A percentile compares a stretch with the other conserved stretches of the same genome.
Evolutionary conservation across 176 grass and related monocot genomes (phyloP).

Genomic region (maize (Zea mays)): DNA sequence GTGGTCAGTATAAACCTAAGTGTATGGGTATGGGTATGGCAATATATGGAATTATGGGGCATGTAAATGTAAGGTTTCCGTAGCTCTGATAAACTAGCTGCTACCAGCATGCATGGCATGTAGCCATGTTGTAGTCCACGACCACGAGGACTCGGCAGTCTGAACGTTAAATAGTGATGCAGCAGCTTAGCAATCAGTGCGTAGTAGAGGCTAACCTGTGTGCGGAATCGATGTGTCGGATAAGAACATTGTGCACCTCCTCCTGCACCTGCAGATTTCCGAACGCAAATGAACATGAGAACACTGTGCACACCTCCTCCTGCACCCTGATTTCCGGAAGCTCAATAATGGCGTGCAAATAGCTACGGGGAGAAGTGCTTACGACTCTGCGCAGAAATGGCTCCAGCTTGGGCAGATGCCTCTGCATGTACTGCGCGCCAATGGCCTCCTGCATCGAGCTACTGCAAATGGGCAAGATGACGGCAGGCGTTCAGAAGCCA

Average conservation of each 20-base stretch:
- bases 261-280: conserved; percentile 66
- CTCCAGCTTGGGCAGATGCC: conserved; percentile 75
- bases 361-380: conserved; percentile 21
- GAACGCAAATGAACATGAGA: conserved; percentile 25
- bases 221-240: conserved; percentile 57
- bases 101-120: background rate
- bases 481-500: too few species aligned
- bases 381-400: conserved; percentile 85
- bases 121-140: background rate
- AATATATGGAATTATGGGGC: background rate
- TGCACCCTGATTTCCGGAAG: background rate
- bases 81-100: background rate
- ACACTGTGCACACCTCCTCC: background rate
- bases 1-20: background rate
- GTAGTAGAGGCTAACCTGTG: conserved; percentile 38
- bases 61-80: background rate
- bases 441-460: conserved; percentile 79
- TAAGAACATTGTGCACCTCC: conserved; percentile 83
- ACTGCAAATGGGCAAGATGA: conserved; percentile 10
- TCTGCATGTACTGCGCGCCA: conserved; percentile 76
- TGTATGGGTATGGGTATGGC: background rate
- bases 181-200: too few species aligned
- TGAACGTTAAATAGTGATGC: too few species aligned
- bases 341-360: background rate
- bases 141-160: too few species aligned